Evolutionary conservation across 768 basidiomycete species (phyloP).

Genomic region (Lactarius quietus): DNA sequence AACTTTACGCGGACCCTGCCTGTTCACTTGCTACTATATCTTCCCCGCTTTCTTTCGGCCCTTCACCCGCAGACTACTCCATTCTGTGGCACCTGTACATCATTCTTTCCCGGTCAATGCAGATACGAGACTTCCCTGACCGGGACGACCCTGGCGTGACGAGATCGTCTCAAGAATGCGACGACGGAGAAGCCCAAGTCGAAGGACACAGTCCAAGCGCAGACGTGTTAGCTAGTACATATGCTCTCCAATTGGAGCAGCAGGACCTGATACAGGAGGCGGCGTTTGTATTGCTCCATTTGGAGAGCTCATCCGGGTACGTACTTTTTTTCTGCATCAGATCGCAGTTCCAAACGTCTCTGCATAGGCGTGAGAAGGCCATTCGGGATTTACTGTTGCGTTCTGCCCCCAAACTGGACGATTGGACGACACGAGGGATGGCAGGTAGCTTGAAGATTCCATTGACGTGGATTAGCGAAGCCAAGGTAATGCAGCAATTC

Average conservation of each 20-base stretch:
- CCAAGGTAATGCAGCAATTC: slow-evolving; percentile 52
- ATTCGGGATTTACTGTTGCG: slow-evolving; percentile 78
- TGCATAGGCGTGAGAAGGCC: slow-evolving; percentile 69
- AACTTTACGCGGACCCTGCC: slow-evolving; percentile 68
- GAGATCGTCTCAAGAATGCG: slow-evolving; percentile 37
- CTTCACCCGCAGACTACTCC: slow-evolving; percentile 75
- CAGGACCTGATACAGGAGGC: slow-evolving; percentile 81
- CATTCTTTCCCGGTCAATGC: slow-evolving; percentile 77
- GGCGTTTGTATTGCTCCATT: slow-evolving; percentile 82
- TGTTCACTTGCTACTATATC: slow-evolving; percentile 68
- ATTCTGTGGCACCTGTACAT: slow-evolving; percentile 93
- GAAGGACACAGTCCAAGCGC: slow-evolving; percentile 84
- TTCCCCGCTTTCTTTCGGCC: slow-evolving; percentile 66
- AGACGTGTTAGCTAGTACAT: slow-evolving; percentile 76
- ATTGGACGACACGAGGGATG: slow-evolving; percentile 69
- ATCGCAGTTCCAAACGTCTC: background rate
- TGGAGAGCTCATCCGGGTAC: slow-evolving; percentile 82
- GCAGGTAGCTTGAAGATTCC: slow-evolving; percentile 80
- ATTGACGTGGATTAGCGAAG: slow-evolving; percentile 82
- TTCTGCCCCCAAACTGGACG: slow-evolving; percentile 60
- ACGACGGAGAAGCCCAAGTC: slow-evolving; percentile 43
- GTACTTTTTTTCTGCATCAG: slow-evolving; percentile 30
- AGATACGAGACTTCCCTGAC: slow-evolving; percentile 85
- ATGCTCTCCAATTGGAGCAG: slow-evolving; percentile 83
- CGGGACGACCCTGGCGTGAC: slow-evolving; percentile 48